A percentile compares a stretch with the other conserved stretches of the same genome.
These are phyloP conservation scores for Schwanniomyces yamadae DNA, from an alignment of 805 yeast species.

Conservation along the genomic window DNA sequence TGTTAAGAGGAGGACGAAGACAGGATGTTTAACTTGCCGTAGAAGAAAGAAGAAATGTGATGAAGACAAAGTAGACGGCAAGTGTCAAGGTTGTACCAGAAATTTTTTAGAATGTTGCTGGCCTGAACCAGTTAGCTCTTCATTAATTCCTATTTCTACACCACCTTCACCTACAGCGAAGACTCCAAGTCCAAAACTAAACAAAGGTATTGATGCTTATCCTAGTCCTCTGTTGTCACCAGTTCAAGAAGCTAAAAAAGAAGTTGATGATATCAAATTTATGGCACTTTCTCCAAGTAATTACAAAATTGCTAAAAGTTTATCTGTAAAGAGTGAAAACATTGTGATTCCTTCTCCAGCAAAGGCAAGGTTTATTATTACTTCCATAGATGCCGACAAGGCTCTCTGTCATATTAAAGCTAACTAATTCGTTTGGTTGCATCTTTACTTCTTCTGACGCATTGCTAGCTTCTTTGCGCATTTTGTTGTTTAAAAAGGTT, in stretches of 20 bases:
- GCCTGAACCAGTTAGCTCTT: conserved; percentile 29
- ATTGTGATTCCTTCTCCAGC: conserved; percentile 7
- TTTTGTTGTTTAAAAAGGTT: too few relatives aligned
- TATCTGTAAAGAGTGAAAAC: neutral
- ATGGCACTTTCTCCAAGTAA: conserved; percentile 16
- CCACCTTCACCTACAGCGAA: neutral
- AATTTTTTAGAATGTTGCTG: conserved; percentile 46
- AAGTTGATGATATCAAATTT: conserved; percentile 13
- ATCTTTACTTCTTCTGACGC: too few relatives aligned
- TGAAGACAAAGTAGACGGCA: conserved; percentile 42
- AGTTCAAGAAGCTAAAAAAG: conserved; percentile 14
- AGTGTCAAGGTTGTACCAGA: conserved; percentile 45
- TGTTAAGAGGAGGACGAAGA: conserved; percentile 39
- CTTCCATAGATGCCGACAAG: conserved; percentile 30
- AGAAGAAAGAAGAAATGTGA: conserved; percentile 67
- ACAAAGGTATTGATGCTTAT: conserved; percentile 19
- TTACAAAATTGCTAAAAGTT: neutral
- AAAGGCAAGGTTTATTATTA: conserved; percentile 28
- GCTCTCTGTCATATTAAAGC: conserved; percentile 11
- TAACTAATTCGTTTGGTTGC: too few relatives aligned
- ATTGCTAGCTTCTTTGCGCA: too few relatives aligned
- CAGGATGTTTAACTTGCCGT: conserved; percentile 62
- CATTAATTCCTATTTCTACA: neutral
- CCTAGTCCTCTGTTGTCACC: conserved; percentile 35
- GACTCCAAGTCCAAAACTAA: conserved; percentile 5